Percentiles rank a stretch among this genome's conserved stretches.
phyloP scores from a whole-genome alignment of 2,329 filamentous ascomycete species.

The Pseudocercospora fuligena region DNA sequence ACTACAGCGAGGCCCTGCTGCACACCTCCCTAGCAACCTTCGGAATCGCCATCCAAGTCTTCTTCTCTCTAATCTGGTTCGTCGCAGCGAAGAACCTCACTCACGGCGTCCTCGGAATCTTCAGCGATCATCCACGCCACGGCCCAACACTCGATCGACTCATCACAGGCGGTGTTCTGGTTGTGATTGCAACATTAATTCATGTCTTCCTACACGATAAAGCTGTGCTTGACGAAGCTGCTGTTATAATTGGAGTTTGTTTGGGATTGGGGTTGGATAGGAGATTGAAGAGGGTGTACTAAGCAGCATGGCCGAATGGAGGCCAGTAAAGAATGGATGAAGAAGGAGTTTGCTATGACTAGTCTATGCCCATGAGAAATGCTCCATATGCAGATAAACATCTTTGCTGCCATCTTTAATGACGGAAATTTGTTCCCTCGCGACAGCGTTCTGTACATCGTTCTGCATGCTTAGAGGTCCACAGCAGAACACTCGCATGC shows the following conservation, averaged over 20 bases:
- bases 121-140: conserved; percentile 1
- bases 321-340: neutral
- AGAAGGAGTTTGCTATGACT: neutral
- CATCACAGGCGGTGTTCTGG: neutral
- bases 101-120: neutral
- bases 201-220: neutral
- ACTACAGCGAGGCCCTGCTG: neutral
- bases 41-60: neutral
- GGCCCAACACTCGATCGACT: neutral
- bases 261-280: neutral
- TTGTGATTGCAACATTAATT: neutral
- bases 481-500: conserved; percentile 48
- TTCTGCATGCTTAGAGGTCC: conserved; percentile 53
- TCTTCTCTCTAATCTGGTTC: neutral
- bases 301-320: neutral
- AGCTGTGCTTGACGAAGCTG: neutral
- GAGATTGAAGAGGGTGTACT: neutral
- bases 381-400: conserved; percentile 54
- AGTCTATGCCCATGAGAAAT: conserved; percentile 50
- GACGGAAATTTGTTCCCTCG: conserved; percentile 46
- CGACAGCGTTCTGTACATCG: conserved; percentile 55
- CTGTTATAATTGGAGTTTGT: neutral
- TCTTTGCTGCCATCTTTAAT: conserved; percentile 38
- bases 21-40: neutral
- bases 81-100: neutral